Evolutionary conservation across 2,329 filamentous ascomycete species (phyloP), one percentile per base, ranked within the genome.

Genomic region (Parastagonospora avenae): DNA sequence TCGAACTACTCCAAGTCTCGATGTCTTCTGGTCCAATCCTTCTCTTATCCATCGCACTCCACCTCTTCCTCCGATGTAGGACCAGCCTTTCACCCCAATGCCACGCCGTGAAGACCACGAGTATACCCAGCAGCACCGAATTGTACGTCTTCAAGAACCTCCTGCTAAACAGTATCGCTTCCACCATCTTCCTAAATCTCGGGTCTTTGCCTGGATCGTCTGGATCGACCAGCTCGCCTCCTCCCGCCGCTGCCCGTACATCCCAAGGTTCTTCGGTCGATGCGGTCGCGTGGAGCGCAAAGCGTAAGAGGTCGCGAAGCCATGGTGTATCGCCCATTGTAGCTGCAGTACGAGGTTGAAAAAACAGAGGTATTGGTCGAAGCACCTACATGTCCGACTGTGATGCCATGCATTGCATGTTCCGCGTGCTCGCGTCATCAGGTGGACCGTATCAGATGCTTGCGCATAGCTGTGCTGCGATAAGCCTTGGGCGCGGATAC

Each of bases 61-160:
- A 46, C 14, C 24, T 55, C 45, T 36, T 63, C 31, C 51, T 59
- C 38, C 55, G 54, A 30, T 51, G 51, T 36, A 67, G 46, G 16
- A 59, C 47, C 1, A 64, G 42, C 47, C 66, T 71, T 41, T 66
- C 66, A 12, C 55, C 55, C 70, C 74, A 75, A 44, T 77, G 69
- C 67, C 68, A 72, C 11, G 58, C 50, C 0, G 75, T 68, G 47
- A 76, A 73, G 2, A 72, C 31, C 1, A 73, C 19, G 32, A 79
- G 53, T 8, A 78, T 55, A 2, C 53, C 68, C 2, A 76, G 24
- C 16, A 78, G 50, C 2, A 73, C 72, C 2, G 68, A 33, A 46
- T 79, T 77, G 44, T 79, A 79, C 0, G 68, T 74, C 8, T 66
- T 44, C 12, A 77, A 48, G 15, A 78, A 70, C 35, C 61, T 60